Evolutionary conservation across 2,329 filamentous ascomycete genomes (phyloP), one percentile per base, ranked within the genome.

Genomic region (Ophiostoma triangulosporum): DNA sequence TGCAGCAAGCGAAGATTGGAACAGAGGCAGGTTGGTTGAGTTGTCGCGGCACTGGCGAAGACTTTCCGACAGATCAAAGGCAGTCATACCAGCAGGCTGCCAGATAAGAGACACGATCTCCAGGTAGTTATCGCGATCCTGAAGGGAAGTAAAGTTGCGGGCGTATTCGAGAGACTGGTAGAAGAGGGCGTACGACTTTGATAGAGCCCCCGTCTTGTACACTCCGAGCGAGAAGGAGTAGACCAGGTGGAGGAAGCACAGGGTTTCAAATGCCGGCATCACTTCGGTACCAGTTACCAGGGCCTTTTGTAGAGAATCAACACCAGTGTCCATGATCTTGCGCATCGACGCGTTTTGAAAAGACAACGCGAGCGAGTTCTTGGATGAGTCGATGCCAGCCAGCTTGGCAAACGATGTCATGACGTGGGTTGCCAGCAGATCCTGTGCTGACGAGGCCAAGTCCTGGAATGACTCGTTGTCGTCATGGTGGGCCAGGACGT

Each of bases 171-270:
- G 60, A 7, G 72, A 70, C 60, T 77, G 75, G 1, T 62, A 60
- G 57, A 76, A 79, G 7, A 78, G 63, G 15, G 67, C 62, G 15
- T 61, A 64, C 24, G 66, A 69, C 49, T 66, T 67, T 7, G 54
- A 55, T 11, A 60, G 49, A 5, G 69, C 63, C 29, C 70, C 67
- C 1, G 43, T 50, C 70, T 66, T 59, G 70, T 70, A 68, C 5
- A 74, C 60, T 14, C 74, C 66, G 9, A 76, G 58, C 4, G 71
- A 75, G 35, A 78, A 67, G 12, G 74, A 71, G 57, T 76, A 77
- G 24, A 73, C 65, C 20, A 78, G 57, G 53, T 79, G 75, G 31
- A 77, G 61, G 56, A 78, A 73, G 60, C 74, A 78, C 1, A 79
- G 60, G 2, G 70, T 67, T 27, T 74, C 67, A 27, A 73, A 59